Evolutionary conservation across 2,329 filamentous ascomycete species (phyloP), one percentile per base, ranked within the genome.

Genomic region (Penicillium sp.): DNA sequence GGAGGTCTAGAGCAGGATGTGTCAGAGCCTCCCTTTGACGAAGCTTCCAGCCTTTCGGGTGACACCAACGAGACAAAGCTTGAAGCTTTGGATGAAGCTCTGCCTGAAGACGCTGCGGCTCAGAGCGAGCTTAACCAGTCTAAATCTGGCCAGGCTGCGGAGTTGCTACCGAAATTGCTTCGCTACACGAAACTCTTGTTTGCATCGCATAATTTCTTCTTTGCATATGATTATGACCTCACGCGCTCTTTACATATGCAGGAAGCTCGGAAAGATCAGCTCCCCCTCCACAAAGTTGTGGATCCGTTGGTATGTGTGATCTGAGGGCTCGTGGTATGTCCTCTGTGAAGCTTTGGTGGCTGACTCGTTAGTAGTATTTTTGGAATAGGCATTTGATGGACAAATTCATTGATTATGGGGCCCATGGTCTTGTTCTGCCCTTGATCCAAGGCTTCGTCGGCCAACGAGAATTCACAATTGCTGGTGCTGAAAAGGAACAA

Each of bases 361-460:
- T 58, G 38, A 57, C 39, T n/a, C 3, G 41, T 19, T 40, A 29
- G 19, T 53, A 82, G 64, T 97, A 85, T 69, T 97, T 96, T 67
- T 98, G 93, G 91, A 98, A 98, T 62, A 78, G 77, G 24, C 77
- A 88, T 63, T 77, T 96, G 13, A 72, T 87, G 24, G 71, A 78
- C 26, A 83, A 86, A 0, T 89, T 98, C 53, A 79, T 88, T 42
- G 78, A 86, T 17, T 77, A 79, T n/a, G 83, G 85, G 0, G 80
- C 87, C 21, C 80, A 88, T 59, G 73, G 75, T 0, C 77, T 95
- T 47, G 77, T 85, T 1, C 71, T 97, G 21, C 93, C 93, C 2
- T 60, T 98, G 3, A 86, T 98, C 70, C 93, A 97, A 69, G 93
- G 93, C 0, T 98, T 97, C 59, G 81, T 98, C 19, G 91, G 91